A percentile compares a stretch with the other conserved stretches of the same genome.
Conservation (phyloP, 2,329 filamentous ascomycete species). For the Metarhizium album region DNA sequence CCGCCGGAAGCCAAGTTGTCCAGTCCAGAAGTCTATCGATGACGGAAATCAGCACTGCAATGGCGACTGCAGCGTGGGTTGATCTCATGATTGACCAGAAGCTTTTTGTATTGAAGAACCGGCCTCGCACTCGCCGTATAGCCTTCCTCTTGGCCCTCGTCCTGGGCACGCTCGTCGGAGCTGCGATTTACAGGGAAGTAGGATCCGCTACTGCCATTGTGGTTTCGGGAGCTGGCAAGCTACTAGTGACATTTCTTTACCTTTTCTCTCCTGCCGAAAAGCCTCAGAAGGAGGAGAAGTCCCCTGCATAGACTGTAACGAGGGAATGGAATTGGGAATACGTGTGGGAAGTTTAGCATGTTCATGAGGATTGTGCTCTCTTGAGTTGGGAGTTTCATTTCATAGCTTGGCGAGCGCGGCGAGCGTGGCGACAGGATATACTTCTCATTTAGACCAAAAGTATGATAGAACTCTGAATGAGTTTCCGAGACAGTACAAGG, state of each 20-base stretch:
- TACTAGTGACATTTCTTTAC: slow-evolving; percentile 13
- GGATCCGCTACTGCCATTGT: slow-evolving; percentile 15
- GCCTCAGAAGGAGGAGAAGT: slow-evolving; percentile 3
- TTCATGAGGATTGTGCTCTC: neutral
- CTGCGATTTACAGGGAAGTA: slow-evolving; percentile 28
- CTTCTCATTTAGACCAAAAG: neutral
- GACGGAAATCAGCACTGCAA: slow-evolving; percentile 53
- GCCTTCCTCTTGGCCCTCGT: slow-evolving; percentile 38
- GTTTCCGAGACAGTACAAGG: neutral
- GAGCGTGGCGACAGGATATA: neutral
- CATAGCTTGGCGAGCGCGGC: no score
- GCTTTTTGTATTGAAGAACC: slow-evolving; percentile 35
- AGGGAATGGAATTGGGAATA: neutral
- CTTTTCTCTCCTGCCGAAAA: slow-evolving; percentile 11
- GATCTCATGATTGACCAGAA: slow-evolving; percentile 46
- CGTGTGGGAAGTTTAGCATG: neutral
- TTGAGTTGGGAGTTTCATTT: neutral
- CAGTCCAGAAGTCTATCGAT: slow-evolving; percentile 42
- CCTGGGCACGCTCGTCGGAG: slow-evolving; percentile 39
- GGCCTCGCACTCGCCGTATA: slow-evolving; percentile 36
- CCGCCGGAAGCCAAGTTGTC: slow-evolving; percentile 48
- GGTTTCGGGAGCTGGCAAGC: slow-evolving; percentile 16
- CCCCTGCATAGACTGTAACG: neutral
- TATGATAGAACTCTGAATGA: neutral
- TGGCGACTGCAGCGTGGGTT: slow-evolving; percentile 53